Percentiles rank a stretch among this genome's conserved stretches.
phyloP scores from a whole-genome alignment of 2,329 filamentous ascomycete genomes.

The Immersiporthe knoxdaviesiana region DNA sequence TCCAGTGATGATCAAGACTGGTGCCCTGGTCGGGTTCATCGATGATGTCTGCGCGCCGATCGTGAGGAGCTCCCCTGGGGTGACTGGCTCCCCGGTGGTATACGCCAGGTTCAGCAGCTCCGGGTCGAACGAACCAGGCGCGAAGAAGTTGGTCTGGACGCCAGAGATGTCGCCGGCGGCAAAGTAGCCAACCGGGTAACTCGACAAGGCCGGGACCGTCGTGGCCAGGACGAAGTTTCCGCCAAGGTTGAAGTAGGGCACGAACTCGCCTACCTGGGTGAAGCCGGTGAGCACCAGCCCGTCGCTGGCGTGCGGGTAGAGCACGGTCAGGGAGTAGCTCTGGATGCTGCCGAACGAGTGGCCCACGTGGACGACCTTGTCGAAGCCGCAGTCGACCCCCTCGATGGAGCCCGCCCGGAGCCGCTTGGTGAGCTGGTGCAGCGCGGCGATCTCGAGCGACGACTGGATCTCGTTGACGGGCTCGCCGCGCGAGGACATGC shows the following conservation, averaged over 20 bases:
- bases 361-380: slow-evolving; percentile 61
- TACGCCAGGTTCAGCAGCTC: slow-evolving; percentile 51
- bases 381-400: slow-evolving; percentile 32
- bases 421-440: slow-evolving; percentile 18
- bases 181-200: slow-evolving; percentile 57
- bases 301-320: slow-evolving; percentile 57
- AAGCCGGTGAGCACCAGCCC: slow-evolving; percentile 66
- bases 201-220: slow-evolving; percentile 35
- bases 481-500: slow-evolving; percentile 19
- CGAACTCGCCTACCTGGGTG: slow-evolving; percentile 51
- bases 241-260: slow-evolving; percentile 47
- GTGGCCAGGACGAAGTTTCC: slow-evolving; percentile 52
- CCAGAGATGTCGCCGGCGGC: slow-evolving; percentile 48
- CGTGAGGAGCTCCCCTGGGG: slow-evolving; percentile 62
- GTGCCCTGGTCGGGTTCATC: slow-evolving; percentile 51
- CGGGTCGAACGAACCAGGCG: slow-evolving; percentile 58
- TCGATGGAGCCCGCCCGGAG: slow-evolving; percentile 20
- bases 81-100: slow-evolving; percentile 57
- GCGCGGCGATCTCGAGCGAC: slow-evolving; percentile 23
- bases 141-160: slow-evolving; percentile 57
- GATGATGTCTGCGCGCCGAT: slow-evolving; percentile 45
- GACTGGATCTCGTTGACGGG: slow-evolving; percentile 27
- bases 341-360: slow-evolving; percentile 67
- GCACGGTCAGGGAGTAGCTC: slow-evolving; percentile 57
- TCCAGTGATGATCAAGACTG: slow-evolving; percentile 63